Evolutionary conservation across 108 stramenopile genomes (phyloP), one percentile per base, ranked within the genome.

Genomic region (Cyclotella baltica): DNA sequence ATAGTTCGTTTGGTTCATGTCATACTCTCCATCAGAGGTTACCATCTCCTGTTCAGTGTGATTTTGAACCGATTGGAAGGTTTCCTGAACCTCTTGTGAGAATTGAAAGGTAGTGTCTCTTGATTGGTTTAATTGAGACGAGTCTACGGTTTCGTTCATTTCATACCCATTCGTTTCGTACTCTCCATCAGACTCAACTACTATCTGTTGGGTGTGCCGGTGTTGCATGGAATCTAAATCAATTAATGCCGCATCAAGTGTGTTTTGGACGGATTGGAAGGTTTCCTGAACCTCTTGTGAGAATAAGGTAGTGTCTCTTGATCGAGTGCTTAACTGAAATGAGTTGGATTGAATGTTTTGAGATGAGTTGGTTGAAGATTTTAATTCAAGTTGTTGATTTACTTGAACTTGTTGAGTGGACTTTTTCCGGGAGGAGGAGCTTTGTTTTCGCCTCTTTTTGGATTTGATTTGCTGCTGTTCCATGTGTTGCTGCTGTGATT

Each of bases 11-110:
- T 43, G 10, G 40, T 11, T 13, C 40, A 11, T 13, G 10, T 43
- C 40, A 43, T 11, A 10, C 51, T 52, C 51, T 52, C n/a, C 18
- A 10, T n/a, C 11, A 10, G 19, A n/a, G n/a, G n/a, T n/a, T n/a
- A n/a, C 55, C 27, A 57, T 27, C 13, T 11, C 40, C 40, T 43
- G 56, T 30, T 30, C 8, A 40, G 70, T 56, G 38, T 27, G 38
- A 13, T 40, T 15, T 62, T 72, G 58, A 3, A 72, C 71, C 3
- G 56, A 61, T 55, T 46, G 71, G 30, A 72, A 72, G 27, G 71
- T 59, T 0, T 58, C 61, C 6, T 53, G 29, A 48, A 68, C 50
- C 25, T 25, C 16, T 53, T 68, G n/a, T n/a, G n/a, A n/a, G n/a
- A n/a, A n/a, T n/a, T 1, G 55, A 57, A n/a, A n/a, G n/a, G n/a